Evolutionary conservation across 208 protist genomes (phyloP), one percentile per base, ranked within the genome.

Genomic region (Acanthamoeba sp.): DNA sequence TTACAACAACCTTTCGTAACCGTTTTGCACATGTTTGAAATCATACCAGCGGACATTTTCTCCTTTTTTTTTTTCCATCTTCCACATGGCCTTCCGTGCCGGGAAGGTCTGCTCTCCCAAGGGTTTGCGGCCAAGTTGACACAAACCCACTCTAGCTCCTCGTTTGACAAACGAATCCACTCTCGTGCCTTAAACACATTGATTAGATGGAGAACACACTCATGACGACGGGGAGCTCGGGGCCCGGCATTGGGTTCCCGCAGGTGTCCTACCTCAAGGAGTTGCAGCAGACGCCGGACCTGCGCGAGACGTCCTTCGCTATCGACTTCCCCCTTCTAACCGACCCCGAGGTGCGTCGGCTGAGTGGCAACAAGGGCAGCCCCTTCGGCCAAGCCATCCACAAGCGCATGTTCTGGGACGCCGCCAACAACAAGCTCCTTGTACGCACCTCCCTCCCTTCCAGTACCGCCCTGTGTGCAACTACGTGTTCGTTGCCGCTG

Each of bases 381-480:
- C 78, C 78, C 18, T 87, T 87, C 48, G 78, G 78, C 4, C 45
- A 87, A 29, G 38, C 78, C 14, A 87, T 87, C 12, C 78, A 87
- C 78, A 87, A 87, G 78, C 40, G 48, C 45, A 87, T 87, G 78
- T 87, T 87, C 48, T 87, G 78, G 78, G 78, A 87, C 48, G 78
- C 40, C 14, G 45, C 40, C 24, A 87, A 87, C 78, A 42, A 55
- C 24, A 87, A 87, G 48, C 42, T 87, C 7, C n/a, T 87, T 10
- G 78, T 87, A 38, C 48, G 36, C 55, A 3, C 40, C 40, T 32
- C 14, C 40, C 29, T 32, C 73, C 6, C 36, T 16, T 38, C 27
- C 64, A 18, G 2, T 38, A 66, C 18, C 57, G 18, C 18, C 57
- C 22, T 66, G 22, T 24, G 57, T n/a, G 24, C 22, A n/a, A 24